These are phyloP conservation scores for Ocimum tenuiflorum DNA, from an alignment of 257 asterid genomes.

Conservation along the genomic window DNA sequence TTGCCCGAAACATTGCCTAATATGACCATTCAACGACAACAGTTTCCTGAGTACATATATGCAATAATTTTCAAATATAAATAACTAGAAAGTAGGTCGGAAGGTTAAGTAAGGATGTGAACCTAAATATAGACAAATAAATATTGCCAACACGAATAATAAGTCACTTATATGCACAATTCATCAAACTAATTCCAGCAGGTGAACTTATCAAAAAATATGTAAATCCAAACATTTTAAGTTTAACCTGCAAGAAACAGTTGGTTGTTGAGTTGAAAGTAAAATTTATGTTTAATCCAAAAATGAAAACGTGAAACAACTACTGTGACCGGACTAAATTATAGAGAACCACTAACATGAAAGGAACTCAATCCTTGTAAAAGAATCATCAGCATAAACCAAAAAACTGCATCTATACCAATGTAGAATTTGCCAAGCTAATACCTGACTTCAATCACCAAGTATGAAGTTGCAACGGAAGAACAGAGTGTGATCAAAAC, in stretches of 20 bases:
- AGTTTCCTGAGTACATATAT: conserved; percentile 3
- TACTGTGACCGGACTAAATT: background rate
- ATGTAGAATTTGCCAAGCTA: background rate
- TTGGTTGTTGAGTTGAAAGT: background rate
- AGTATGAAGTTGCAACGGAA: background rate
- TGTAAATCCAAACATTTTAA: background rate
- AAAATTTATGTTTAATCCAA: background rate
- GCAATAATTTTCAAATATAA: background rate
- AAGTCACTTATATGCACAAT: background rate
- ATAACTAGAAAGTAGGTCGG: background rate
- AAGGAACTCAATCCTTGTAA: background rate
- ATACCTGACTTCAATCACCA: background rate
- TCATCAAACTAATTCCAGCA: conserved; percentile 6
- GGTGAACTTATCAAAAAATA: background rate
- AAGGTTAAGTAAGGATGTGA: background rate
- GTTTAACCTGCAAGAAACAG: background rate
- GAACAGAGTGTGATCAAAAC: background rate
- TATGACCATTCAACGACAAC: conserved; percentile 22
- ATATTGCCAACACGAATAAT: background rate
- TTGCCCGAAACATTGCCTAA: conserved; percentile 97
- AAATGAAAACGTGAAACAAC: background rate
- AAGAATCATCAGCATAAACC: background rate
- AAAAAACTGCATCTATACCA: background rate
- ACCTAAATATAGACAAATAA: background rate
- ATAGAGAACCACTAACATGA: background rate